These are phyloP conservation scores for Dunaliella sp. DNA, from an alignment of 139 green algal species.

Conservation along the genomic window DNA sequence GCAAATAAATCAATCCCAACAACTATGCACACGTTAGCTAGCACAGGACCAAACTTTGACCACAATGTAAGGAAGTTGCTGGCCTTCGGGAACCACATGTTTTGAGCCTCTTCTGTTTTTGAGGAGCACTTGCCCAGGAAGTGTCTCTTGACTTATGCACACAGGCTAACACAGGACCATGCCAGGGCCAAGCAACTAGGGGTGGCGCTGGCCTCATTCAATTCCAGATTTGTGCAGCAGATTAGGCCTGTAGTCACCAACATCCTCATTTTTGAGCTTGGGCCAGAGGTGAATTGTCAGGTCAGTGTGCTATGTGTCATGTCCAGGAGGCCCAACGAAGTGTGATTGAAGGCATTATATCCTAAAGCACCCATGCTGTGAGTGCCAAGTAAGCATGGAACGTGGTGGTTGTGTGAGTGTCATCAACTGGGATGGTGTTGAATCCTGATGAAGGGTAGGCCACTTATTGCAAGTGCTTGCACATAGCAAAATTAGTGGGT, in stretches of 20 bases:
- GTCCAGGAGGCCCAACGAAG: too few species aligned
- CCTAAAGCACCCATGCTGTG: too few species aligned
- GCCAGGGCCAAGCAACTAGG: constrained; percentile 20
- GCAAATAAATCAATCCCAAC: too few species aligned
- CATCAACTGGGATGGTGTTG: background rate
- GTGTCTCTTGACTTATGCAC: too few species aligned
- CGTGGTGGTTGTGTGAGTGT: background rate
- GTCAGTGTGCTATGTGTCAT: background rate
- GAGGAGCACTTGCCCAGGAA: too few species aligned
- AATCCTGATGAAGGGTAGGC: background rate
- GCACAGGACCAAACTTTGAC: too few species aligned
- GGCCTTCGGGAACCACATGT: too few species aligned
- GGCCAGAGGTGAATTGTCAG: constrained; percentile 1
- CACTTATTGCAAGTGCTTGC: too few species aligned
- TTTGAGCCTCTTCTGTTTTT: too few species aligned
- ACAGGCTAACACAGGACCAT: constrained; percentile 33
- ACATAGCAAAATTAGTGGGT: too few species aligned
- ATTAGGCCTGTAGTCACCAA: constrained; percentile 30
- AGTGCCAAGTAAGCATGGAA: background rate
- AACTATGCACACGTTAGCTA: too few species aligned
- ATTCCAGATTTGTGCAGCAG: background rate
- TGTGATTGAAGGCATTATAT: background rate
- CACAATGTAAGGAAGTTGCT: too few species aligned
- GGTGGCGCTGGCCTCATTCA: background rate
- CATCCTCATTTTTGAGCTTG: constrained; percentile 30